Conservation (phyloP, 371 early-diverging fungal genomes). For the Coemansia sp. region DNA sequence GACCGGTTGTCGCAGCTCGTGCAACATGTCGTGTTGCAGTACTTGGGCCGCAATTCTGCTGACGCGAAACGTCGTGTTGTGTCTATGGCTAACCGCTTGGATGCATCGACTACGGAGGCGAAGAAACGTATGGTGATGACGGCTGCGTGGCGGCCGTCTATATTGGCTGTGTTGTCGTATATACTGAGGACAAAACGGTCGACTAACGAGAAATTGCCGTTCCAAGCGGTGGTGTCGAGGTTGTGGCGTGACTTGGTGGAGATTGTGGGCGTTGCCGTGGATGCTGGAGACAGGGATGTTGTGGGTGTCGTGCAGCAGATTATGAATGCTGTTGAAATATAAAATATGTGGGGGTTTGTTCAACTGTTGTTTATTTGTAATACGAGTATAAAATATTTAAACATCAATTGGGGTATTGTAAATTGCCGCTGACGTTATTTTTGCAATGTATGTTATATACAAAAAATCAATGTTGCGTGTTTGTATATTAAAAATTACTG, state of each 20-base stretch:
- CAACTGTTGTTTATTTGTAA: too few species aligned
- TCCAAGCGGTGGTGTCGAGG: conserved; percentile 13
- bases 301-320: conserved; percentile 34
- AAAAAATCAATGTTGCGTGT: too few species aligned
- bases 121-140: conserved; percentile 19
- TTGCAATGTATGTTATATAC: too few species aligned
- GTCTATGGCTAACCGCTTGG: neutral
- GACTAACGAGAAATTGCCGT: conserved; percentile 1
- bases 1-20: conserved; percentile 33
- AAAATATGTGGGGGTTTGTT: neutral
- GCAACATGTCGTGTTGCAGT: conserved; percentile 22
- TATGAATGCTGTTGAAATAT: conserved; percentile 17
- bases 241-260: conserved; percentile 33
- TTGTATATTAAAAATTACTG: too few species aligned
- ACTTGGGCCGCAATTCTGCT: conserved; percentile 5
- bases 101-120: conserved; percentile 13
- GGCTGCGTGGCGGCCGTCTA: conserved; percentile 27
- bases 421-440: too few species aligned
- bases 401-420: too few species aligned
- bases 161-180: conserved; percentile 12
- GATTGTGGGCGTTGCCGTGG: conserved; percentile 29
- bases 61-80: neutral
- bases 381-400: too few species aligned
- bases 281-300: conserved; percentile 30
- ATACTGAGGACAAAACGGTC: conserved; percentile 10